Percentiles rank a stretch among this genome's conserved stretches.
Conservation (phyloP, 1,284 basidiomycete genomes). For the Cutaneotrichosporon mucoides region DNA sequence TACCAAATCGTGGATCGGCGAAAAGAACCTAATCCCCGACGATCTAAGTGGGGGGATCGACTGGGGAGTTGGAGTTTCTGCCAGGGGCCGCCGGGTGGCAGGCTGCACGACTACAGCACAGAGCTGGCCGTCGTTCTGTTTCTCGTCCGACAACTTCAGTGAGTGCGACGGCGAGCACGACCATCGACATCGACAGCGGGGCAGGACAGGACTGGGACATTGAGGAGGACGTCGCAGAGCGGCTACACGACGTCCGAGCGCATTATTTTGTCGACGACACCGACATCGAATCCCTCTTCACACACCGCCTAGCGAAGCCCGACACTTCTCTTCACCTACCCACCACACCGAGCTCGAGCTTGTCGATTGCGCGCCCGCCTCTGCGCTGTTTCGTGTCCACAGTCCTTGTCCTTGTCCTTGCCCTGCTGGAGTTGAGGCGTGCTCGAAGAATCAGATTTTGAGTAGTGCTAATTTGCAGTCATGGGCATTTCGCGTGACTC, state of each 20-base stretch:
- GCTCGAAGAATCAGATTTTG: neutral
- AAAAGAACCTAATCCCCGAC: too few species aligned
- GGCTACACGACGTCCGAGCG: neutral
- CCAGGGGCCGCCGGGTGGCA: neutral
- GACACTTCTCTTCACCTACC: too few species aligned
- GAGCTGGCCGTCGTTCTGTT: neutral
- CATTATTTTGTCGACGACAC: neutral
- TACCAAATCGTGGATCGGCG: too few species aligned
- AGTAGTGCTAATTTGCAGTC: neutral
- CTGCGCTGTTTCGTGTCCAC: neutral
- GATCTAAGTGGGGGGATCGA: too few species aligned
- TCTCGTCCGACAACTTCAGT: slow-evolving; percentile 4
- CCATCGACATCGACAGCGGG: neutral
- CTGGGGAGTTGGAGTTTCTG: too few species aligned
- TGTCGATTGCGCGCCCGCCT: neutral
- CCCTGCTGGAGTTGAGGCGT: neutral
- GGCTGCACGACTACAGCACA: neutral
- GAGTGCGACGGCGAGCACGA: neutral
- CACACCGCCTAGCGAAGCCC: too few species aligned
- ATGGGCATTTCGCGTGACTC: slow-evolving; percentile 75
- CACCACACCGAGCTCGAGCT: neutral
- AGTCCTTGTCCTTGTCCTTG: neutral
- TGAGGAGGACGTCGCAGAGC: too few species aligned
- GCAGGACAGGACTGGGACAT: neutral
- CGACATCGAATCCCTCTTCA: too few species aligned